Conservation (phyloP, 1,284 basidiomycete species). For the Austroboletus niveus region DNA sequence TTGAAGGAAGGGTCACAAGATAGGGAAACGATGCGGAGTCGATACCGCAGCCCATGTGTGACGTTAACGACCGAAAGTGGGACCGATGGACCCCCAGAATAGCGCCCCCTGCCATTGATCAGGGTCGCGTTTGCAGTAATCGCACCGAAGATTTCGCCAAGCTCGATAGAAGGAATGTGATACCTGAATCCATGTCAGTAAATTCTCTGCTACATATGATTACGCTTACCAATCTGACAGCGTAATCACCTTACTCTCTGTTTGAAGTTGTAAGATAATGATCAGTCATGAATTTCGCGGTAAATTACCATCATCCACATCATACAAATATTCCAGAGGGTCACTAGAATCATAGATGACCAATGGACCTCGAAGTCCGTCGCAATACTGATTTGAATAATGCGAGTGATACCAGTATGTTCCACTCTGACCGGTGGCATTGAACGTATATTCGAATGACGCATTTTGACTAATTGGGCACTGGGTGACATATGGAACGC, state of each 20-base stretch:
- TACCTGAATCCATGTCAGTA: slow-evolving; percentile 24
- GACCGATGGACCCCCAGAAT: slow-evolving; percentile 28
- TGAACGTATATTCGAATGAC: slow-evolving; percentile 21
- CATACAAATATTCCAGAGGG: slow-evolving; percentile 35
- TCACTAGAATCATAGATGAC: slow-evolving; percentile 41
- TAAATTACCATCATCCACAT: slow-evolving; percentile 37
- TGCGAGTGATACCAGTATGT: not conserved
- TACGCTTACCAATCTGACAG: slow-evolving; percentile 7
- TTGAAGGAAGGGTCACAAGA: slow-evolving; percentile 37
- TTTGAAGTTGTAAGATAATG: not conserved
- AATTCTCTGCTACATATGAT: not conserved
- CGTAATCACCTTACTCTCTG: slow-evolving; percentile 31
- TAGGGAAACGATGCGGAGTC: slow-evolving; percentile 35
- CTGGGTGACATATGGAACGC: slow-evolving; percentile 33
- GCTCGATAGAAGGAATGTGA: slow-evolving; percentile 16
- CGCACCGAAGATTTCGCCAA: not conserved
- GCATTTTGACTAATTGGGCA: slow-evolving; percentile 27
- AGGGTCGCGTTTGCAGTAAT: slow-evolving; percentile 1
- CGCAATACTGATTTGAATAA: slow-evolving; percentile 36
- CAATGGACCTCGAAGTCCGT: slow-evolving; percentile 44
- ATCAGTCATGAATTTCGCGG: not conserved
- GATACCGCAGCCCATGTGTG: slow-evolving; percentile 24
- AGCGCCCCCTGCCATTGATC: slow-evolving; percentile 34
- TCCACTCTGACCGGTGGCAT: not conserved
- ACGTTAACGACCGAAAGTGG: slow-evolving; percentile 37